These are phyloP conservation scores for Phytophthora pseudosyringae DNA, from an alignment of 352 stramenopile species.

Conservation along the genomic window DNA sequence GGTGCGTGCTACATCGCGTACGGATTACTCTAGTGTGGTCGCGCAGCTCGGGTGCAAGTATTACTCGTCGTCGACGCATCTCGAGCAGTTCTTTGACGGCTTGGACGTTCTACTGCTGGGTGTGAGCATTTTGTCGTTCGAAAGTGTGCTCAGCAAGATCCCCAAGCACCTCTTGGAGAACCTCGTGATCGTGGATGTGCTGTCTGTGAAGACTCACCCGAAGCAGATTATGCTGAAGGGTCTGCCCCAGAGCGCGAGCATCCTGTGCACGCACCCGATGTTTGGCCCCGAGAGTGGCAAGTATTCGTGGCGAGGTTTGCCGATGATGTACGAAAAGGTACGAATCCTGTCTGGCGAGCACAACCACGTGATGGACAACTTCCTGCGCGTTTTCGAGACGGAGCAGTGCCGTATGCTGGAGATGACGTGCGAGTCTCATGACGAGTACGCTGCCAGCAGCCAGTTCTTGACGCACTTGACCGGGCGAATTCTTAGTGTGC, in stretches of 20 bases:
- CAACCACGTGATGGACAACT: constrained; percentile 84
- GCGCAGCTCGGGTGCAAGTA: constrained; percentile 63
- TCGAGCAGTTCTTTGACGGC: constrained; percentile 90
- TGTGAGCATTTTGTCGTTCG: constrained; percentile 83
- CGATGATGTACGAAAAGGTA: constrained; percentile 97
- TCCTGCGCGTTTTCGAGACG: constrained; percentile 96
- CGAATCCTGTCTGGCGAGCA: constrained; percentile 74
- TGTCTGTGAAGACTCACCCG: constrained; percentile 98
- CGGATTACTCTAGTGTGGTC: constrained; percentile 79
- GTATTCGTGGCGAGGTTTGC: constrained; percentile 94
- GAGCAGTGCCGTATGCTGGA: constrained; percentile 97
- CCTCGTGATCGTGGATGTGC: constrained; percentile 96
- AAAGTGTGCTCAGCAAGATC: constrained; percentile 68
- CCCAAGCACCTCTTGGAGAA: constrained; percentile 78
- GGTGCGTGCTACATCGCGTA: constrained; percentile 88
- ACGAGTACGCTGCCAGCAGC: constrained; percentile 96
- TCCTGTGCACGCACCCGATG: constrained; percentile 98
- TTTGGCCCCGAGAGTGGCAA: constrained; percentile 97
- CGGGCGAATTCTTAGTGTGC: constrained; percentile 94
- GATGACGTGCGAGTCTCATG: constrained; percentile 96
- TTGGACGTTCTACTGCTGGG: constrained; percentile 96
- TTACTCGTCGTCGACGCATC: constrained; percentile 65
- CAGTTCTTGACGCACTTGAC: constrained; percentile 99
- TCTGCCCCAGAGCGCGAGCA: constrained; percentile 90
- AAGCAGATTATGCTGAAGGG: constrained; percentile 93